phyloP scores from a whole-genome alignment of 2,329 filamentous ascomycete genomes.

The Cercospora sesami region DNA sequence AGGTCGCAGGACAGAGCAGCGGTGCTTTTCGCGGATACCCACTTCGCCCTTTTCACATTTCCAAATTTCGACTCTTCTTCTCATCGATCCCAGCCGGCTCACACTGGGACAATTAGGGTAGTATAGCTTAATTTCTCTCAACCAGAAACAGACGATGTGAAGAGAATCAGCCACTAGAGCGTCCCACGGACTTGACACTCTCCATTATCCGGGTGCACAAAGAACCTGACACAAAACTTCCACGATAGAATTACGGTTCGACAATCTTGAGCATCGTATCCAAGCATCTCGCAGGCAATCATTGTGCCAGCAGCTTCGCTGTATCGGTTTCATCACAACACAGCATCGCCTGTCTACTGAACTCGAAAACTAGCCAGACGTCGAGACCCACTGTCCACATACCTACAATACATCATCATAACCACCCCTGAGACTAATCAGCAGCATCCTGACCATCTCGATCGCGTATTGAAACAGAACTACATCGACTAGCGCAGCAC shows the following conservation, averaged over 20 bases:
- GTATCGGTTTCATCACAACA: background rate
- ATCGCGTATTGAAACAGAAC: background rate
- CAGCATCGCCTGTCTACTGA: background rate
- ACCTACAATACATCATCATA: background rate
- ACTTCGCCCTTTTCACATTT: background rate
- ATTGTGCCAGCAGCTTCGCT: background rate
- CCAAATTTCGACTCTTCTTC: background rate
- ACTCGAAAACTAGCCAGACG: background rate
- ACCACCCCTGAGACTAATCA: background rate
- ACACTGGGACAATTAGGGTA: background rate
- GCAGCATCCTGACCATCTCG: background rate
- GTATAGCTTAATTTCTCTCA: constrained; percentile 3
- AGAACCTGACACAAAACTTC: too few species aligned
- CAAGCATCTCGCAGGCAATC: background rate
- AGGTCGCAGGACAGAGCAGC: background rate
- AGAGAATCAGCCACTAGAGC: background rate
- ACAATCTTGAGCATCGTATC: background rate
- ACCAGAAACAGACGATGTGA: background rate
- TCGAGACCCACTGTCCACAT: background rate
- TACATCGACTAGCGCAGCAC: background rate
- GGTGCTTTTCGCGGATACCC: constrained; percentile 7
- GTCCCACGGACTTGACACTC: too few species aligned
- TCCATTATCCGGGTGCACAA: too few species aligned
- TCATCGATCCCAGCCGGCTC: background rate
- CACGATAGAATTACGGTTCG: too few species aligned